Evolutionary conservation across 495 filamentous ascomycete genomes (phyloP), one percentile per base, ranked within the genome.

Genomic region (Physcia stellaris): DNA sequence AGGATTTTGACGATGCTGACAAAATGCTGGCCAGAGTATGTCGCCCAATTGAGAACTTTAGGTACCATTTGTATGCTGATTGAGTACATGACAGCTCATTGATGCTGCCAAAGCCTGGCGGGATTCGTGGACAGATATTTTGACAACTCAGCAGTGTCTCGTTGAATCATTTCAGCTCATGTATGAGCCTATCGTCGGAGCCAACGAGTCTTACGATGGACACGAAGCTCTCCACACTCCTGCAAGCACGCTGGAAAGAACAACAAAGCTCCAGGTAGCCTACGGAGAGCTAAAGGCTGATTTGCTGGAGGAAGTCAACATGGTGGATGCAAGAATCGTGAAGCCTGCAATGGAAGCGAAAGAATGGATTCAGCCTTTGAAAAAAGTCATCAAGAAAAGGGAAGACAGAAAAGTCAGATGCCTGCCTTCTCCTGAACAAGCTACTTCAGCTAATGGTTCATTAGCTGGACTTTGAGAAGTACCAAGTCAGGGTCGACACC

Each of bases 321-420:
- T 71, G 35, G 78, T 95, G 40, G 86, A 94, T 42, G 55, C 60
- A 0, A 70, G 75, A 36, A 71, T 94, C 39, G 68, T 92, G 27
- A 66, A 67, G 43, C 86, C 87, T 1, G 79, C 83, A 3, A 67
- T 65, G 15, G 70, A 80, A 35, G 84, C 82, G 2, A 80, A 78
- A 51, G 75, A 80, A 35, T 74, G 55, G 29, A 64, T 94, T 41
- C 67, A 72, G 40, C 80, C 83, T 0, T 66, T 94, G 54, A 80
- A 86, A 52, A 94, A 88, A 59, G 80, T 80, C 2, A 88, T 96
- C 55, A 94, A 94, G 63, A 88, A 84, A 52, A 67, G 88, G 28
- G 84, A 92, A 49, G 80, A 93, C 49, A 85, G 79, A 59, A 81
- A 93, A 64, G 73, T 73, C 35, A n/a, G 54, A 38, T 12, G n/a